A percentile compares a stretch with the other conserved stretches of the same genome.
These are phyloP conservation scores for Letharia columbiana DNA, from an alignment of 495 filamentous ascomycete genomes.

Conservation along the genomic window DNA sequence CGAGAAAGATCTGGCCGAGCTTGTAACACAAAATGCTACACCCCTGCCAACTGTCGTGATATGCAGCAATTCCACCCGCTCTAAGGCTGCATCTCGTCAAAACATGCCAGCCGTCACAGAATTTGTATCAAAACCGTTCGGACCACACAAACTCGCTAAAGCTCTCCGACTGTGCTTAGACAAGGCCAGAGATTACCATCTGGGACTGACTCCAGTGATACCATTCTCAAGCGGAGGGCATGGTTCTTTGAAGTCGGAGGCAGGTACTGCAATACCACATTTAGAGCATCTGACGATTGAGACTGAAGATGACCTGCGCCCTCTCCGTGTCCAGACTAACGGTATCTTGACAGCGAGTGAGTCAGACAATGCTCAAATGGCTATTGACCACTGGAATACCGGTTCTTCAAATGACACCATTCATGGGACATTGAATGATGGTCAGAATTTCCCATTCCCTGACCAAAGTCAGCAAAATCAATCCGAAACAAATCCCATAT, in stretches of 20 bases:
- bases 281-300: slow-evolving; percentile 19
- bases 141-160: slow-evolving; percentile 58
- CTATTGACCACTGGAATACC: slow-evolving; percentile 13
- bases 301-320: slow-evolving; percentile 14
- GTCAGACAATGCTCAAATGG: slow-evolving; percentile 24
- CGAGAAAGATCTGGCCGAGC: slow-evolving; percentile 24
- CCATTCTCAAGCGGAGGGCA: slow-evolving; percentile 2
- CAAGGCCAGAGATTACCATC: slow-evolving; percentile 12
- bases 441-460: slow-evolving; percentile 13
- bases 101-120: slow-evolving; percentile 28
- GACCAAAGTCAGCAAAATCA: background rate
- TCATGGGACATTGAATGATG: background rate
- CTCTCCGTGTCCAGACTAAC: slow-evolving; percentile 19
- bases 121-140: slow-evolving; percentile 47
- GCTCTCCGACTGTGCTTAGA: slow-evolving; percentile 35
- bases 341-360: slow-evolving; percentile 19
- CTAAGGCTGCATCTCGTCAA: slow-evolving; percentile 11
- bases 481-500: background rate
- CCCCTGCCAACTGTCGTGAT: slow-evolving; percentile 21
- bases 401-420: slow-evolving; percentile 8
- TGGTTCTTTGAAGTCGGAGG: slow-evolving; percentile 12
- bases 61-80: slow-evolving; percentile 23
- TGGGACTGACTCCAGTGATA: slow-evolving; percentile 6
- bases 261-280: slow-evolving; percentile 16
- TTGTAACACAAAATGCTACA: slow-evolving; percentile 5